Percentiles rank a stretch among this genome's conserved stretches.
Conservation (phyloP, 345 rosid genomes). For the Turritis glabra region DNA sequence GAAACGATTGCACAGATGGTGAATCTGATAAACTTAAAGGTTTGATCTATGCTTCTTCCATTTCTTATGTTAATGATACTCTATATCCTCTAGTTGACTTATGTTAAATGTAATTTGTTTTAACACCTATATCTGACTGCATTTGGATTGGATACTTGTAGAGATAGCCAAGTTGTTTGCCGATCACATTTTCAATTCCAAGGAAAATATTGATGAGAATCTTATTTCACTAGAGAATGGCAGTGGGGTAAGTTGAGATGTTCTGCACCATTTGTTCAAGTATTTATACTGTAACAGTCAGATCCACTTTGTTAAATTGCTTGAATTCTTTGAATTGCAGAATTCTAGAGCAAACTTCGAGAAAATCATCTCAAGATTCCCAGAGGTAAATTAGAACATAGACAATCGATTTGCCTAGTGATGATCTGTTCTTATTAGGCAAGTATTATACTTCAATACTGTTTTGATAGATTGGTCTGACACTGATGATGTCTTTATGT, state of each 20-base stretch:
- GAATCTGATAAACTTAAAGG: constrained; percentile 55
- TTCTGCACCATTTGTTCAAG: constrained; percentile 13
- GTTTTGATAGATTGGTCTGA: constrained; percentile 15
- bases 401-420: neutral
- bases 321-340: constrained; percentile 38
- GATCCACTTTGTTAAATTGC: constrained; percentile 8
- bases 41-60: constrained; percentile 26
- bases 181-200: constrained; percentile 54
- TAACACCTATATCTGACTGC: neutral
- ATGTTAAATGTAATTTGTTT: neutral
- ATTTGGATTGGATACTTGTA: constrained; percentile 38
- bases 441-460: neutral
- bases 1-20: constrained; percentile 34
- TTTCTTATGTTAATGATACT: neutral
- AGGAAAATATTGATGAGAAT: constrained; percentile 69
- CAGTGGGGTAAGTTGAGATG: constrained; percentile 47
- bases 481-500: constrained; percentile 16
- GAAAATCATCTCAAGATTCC: constrained; percentile 54
- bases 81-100: neutral
- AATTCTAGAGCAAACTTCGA: constrained; percentile 48
- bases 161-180: constrained; percentile 58
- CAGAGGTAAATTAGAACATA: constrained; percentile 47
- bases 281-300: neutral
- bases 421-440: neutral
- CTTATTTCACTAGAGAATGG: constrained; percentile 45